Evolutionary conservation across 129 eudicot genomes (phyloP).

Genomic region (Helianthus tuberosus): DNA sequence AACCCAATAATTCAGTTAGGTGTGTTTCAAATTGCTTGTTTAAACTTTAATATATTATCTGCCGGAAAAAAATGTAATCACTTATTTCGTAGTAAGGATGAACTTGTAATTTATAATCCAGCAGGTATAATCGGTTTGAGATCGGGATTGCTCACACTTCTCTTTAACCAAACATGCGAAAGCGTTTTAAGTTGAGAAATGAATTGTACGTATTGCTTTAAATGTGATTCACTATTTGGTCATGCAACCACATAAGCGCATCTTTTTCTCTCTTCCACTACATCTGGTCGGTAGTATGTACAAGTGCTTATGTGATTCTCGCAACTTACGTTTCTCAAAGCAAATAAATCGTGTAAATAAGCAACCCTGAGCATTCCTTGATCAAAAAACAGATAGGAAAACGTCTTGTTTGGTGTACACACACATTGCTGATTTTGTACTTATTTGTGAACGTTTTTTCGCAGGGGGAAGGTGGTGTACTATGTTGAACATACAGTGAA

Average conservation of each 20-base stretch:
- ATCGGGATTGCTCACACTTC: too few species aligned
- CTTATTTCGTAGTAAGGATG: too few species aligned
- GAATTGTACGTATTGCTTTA: neutral
- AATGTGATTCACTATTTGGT: neutral
- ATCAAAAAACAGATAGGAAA: neutral
- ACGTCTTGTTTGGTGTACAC: neutral
- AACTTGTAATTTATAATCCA: too few species aligned
- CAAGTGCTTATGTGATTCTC: neutral
- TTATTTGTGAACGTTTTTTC: neutral
- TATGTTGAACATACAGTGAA: constrained; percentile 44
- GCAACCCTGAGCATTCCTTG: too few species aligned
- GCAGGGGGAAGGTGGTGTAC: constrained; percentile 29
- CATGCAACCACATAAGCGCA: neutral
- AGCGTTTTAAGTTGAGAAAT: too few species aligned
- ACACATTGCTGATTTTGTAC: neutral
- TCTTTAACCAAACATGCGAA: too few species aligned
- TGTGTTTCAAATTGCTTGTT: too few species aligned
- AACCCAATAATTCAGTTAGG: too few species aligned
- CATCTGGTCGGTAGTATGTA: too few species aligned
- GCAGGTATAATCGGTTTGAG: too few species aligned
- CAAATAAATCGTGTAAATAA: neutral
- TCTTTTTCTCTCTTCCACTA: neutral
- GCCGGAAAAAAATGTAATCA: too few species aligned
- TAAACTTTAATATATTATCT: too few species aligned
- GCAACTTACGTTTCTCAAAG: neutral